A percentile compares a stretch with the other conserved stretches of the same genome.
These are phyloP conservation scores for Arthrocladium fulminans DNA, from an alignment of 2,329 filamentous ascomycete genomes.

Conservation along the genomic window DNA sequence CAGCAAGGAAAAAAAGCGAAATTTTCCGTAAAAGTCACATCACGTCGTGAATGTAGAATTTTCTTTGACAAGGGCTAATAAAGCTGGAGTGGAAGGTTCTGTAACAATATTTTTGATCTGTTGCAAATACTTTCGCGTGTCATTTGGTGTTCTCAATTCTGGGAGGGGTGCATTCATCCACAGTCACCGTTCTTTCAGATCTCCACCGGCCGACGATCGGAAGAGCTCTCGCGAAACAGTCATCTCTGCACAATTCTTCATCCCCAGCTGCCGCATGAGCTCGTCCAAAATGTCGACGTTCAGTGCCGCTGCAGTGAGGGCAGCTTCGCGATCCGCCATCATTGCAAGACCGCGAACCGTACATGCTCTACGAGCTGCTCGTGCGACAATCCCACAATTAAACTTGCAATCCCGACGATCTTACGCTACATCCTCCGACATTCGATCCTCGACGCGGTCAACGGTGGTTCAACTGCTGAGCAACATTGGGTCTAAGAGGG, in stretches of 20 bases:
- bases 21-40: conserved; percentile 3
- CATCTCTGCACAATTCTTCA: neutral
- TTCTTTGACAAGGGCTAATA: neutral
- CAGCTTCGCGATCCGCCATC: conserved; percentile 19
- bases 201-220: neutral
- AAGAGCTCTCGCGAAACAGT: neutral
- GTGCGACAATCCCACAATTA: conserved; percentile 31
- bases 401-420: conserved; percentile 28
- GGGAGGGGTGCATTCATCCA: neutral
- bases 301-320: conserved; percentile 21
- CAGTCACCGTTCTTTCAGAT: neutral
- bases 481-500: conserved; percentile 91
- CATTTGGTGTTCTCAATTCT: neutral
- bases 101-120: neutral
- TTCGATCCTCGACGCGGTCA: conserved; percentile 58
- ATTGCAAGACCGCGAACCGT: conserved; percentile 13
- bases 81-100: neutral
- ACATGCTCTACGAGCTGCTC: conserved; percentile 21
- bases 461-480: conserved; percentile 85
- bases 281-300: conserved; percentile 20
- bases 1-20: conserved; percentile 2
- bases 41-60: neutral
- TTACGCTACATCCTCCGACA: conserved; percentile 39
- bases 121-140: neutral
- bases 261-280: conserved; percentile 23